These are phyloP conservation scores for Nicotiana tomentosiformis DNA, from an alignment of 257 asterid genomes.

Conservation along the genomic window DNA sequence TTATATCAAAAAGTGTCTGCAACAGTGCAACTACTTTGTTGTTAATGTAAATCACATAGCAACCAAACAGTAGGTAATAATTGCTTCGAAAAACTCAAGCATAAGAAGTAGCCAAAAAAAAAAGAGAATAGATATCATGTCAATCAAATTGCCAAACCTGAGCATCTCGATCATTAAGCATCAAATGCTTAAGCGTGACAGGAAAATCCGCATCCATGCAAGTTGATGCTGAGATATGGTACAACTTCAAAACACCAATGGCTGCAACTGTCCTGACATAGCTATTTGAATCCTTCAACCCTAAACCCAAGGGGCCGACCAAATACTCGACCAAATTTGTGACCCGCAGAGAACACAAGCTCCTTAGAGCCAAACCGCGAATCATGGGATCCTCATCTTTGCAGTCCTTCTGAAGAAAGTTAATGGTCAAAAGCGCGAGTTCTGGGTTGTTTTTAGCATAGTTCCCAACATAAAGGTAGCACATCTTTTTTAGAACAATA, in stretches of 20 bases:
- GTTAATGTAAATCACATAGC: not conserved
- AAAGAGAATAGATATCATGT: not conserved
- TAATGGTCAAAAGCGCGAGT: slow-evolving; percentile 89
- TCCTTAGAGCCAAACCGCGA: slow-evolving; percentile 96
- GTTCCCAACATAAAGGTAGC: slow-evolving; percentile 91
- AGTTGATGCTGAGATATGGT: slow-evolving; percentile 77
- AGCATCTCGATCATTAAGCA: slow-evolving; percentile 92
- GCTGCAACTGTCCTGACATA: slow-evolving; percentile 90
- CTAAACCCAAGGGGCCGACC: slow-evolving; percentile 87
- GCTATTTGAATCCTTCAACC: slow-evolving; percentile 85
- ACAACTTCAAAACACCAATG: slow-evolving; percentile 84
- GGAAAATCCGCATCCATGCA: slow-evolving; percentile 97
- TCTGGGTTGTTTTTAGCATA: slow-evolving; percentile 96
- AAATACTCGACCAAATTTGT: slow-evolving; percentile 94
- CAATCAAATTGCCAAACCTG: slow-evolving; percentile 44
- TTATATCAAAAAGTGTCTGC: not conserved
- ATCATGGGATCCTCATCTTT: slow-evolving; percentile 99
- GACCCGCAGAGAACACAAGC: slow-evolving; percentile 95
- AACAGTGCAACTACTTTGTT: not conserved
- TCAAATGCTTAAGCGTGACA: slow-evolving; percentile 68
- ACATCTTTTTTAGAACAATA: slow-evolving; percentile 96
- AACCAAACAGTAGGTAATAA: slow-evolving; percentile 2
- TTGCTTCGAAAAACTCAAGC: not conserved
- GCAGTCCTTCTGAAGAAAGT: slow-evolving; percentile 95
- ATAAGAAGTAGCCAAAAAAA: not conserved